A percentile compares a stretch with the other conserved stretches of the same genome.
These are phyloP conservation scores for Pyrenochaeta sp. DNA, from an alignment of 2,329 filamentous ascomycete species.

Conservation along the genomic window DNA sequence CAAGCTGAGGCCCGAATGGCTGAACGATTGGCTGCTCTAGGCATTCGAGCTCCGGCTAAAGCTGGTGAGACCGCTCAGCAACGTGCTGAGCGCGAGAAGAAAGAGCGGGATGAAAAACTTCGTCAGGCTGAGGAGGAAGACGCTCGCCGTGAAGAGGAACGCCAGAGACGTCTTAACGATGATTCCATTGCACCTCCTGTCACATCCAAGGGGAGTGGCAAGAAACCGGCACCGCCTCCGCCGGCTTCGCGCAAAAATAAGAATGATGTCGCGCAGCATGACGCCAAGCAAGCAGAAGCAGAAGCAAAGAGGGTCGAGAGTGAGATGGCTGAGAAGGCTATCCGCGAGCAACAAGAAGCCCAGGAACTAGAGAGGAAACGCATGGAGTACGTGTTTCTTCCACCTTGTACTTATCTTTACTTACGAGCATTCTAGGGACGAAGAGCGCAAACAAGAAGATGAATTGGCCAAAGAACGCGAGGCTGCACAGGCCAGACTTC, in stretches of 20 bases:
- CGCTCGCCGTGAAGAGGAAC: conserved; percentile 83
- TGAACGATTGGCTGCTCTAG: conserved; percentile 90
- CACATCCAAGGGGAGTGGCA: conserved; percentile 50
- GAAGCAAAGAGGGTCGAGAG: conserved; percentile 69
- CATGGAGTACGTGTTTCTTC: conserved; percentile 76
- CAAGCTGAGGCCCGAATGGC: conserved; percentile 98
- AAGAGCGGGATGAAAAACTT: conserved; percentile 86
- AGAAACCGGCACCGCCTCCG: conserved; percentile 73
- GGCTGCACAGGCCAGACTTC: conserved; percentile 82
- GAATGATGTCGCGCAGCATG: conserved; percentile 66
- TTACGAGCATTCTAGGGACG: conserved; percentile 65
- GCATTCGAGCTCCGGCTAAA: conserved; percentile 84
- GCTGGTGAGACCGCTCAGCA: conserved; percentile 82
- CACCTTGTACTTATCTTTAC: background rate
- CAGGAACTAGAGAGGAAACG: conserved; percentile 76
- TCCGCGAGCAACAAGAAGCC: conserved; percentile 75
- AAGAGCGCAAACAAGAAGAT: conserved; percentile 77
- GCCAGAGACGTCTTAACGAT: conserved; percentile 81
- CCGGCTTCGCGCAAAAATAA: conserved; percentile 75
- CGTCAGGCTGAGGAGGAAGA: conserved; percentile 95
- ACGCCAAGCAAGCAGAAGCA: conserved; percentile 60
- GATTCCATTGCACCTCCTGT: conserved; percentile 73
- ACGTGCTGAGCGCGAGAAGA: conserved; percentile 85
- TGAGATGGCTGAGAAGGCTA: conserved; percentile 61
- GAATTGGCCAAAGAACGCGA: conserved; percentile 82